Evolutionary conservation across 306 rosid genomes (phyloP).

Genomic region (Prunus kanzakura): DNA sequence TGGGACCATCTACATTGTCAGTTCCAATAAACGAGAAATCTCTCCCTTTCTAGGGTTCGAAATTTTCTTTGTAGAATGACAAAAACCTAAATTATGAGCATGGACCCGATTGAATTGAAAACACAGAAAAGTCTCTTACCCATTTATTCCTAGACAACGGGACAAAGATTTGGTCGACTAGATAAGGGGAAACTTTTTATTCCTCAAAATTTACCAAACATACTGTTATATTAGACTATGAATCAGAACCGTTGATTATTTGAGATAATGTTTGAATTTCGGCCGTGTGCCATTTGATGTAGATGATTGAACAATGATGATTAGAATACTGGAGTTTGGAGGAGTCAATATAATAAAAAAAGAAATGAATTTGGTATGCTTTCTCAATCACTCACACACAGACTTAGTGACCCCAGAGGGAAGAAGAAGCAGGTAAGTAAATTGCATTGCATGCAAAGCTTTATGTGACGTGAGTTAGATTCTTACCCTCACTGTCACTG

Average conservation of each 20-base stretch:
- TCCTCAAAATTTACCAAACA: not conserved
- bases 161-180: not conserved
- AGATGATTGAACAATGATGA: not conserved
- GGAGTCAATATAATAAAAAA: not conserved
- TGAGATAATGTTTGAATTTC: not conserved
- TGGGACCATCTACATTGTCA: slow-evolving; percentile 35
- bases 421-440: not conserved
- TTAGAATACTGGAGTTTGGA: slow-evolving; percentile 2
- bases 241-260: not conserved
- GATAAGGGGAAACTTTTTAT: too few species aligned
- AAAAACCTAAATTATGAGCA: not conserved
- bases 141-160: not conserved
- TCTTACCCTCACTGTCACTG: not conserved
- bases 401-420: not conserved
- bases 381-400: slow-evolving; percentile 28
- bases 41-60: slow-evolving; percentile 17
- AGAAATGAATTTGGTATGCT: slow-evolving; percentile 27
- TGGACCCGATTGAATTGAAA: slow-evolving; percentile 11
- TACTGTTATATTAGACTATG: not conserved
- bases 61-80: slow-evolving; percentile 23
- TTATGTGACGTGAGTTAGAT: slow-evolving; percentile 14
- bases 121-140: not conserved
- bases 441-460: not conserved
- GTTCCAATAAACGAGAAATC: not conserved
- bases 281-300: too few species aligned